Base-by-base conservation (phyloP, 257 asterid species). In the Lavandula angustifolia region DNA sequence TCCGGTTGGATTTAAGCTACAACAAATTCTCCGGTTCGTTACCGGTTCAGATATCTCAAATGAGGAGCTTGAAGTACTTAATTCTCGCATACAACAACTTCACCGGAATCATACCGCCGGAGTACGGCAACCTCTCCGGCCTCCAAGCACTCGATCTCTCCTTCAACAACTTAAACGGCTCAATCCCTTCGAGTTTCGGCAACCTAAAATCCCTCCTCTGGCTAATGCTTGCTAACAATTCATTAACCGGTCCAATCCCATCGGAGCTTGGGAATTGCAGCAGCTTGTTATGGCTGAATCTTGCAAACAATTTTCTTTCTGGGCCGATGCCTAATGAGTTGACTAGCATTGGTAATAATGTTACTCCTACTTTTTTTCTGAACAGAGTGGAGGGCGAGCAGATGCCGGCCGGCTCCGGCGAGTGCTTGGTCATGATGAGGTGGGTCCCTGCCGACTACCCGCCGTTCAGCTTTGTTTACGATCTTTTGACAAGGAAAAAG, bases 391-490 rank as follows among this genome's bases (percentile, higher is more conserved):
- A 18, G 31, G 62, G 64, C 31, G 66, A 75, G 14, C 66, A 54
- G 62, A 71, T 79, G 62, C 76, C 78, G 22, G 84, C 88, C 1
- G 96, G 98, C 57, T 85, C 95, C 0, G 95, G 96, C 43, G 98
- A 88, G n/a, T 94, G 96, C 64, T 69, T 76, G 75, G 65, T 89
- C 3, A 84, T 91, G 96, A 84, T 6, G 89, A 77, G 98, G 72
- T 91, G 98, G 98, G 80, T 91, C 57, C 96, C 96, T 11, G 96
- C 95, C 7, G 88, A 88, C 74, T 84, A 86, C 50, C 94, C 91
- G 4, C 95, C 98, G 9, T 91, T 91, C 58, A 84, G 88, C 75
- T 91, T 91, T 40, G 84, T 87, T 9, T 88, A 84, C 40, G 73
- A 77, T 3, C 82, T 91, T 27, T 84, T 87, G 4, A 87, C 92